Evolutionary conservation across 2,329 filamentous ascomycete species (phyloP), one percentile per base, ranked within the genome.

Genomic region (Neofusicoccum parvum): DNA sequence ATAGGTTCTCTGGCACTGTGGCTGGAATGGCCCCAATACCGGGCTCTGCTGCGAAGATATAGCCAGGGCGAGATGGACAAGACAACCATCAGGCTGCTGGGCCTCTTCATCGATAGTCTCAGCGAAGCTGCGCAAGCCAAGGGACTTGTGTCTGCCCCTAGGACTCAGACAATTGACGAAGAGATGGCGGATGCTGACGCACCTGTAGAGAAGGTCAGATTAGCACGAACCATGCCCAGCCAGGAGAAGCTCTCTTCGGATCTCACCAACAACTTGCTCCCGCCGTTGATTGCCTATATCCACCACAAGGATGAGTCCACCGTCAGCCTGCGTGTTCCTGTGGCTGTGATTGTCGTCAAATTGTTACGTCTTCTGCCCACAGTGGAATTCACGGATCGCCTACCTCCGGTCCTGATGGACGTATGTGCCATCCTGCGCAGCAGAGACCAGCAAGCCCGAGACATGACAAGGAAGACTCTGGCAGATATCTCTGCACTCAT

Each of bases 241-340:
- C 78, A 85, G 67, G 80, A 87, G 10, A 92, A 92, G 75, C 82
- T 96, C 39, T 82, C 86, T 15, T 83, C 86, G 1, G 92, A 97
- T 70, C 82, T 98, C 62, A 85, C 87, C 46, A 86, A 87, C 20
- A 88, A 89, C 68, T 91, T 97, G 71, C 80, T 97, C 43, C 92
- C 94, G 0, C 87, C 91, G 17, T 80, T 99, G 37, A 85, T 90
- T n/a, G 87, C 88, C 51, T 95, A 97, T 74, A 86, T 98, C 34
- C 94, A 97, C 72, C 89, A 96, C 72, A 98, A 97, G 77, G 92
- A 98, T 69, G 95, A 99, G 75, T 89, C 92, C 1, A 94, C 93
- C 58, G 94, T 99, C 77, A 97, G 94, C 79, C 87, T 95, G 62
- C 92, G 95, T 76, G 90, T 97, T 39, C 94, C 94, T 0, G 90